Percentiles rank a stretch among this genome's conserved stretches.
Conservation (phyloP, 2,329 filamentous ascomycete species). For the Penicillium sp. region DNA sequence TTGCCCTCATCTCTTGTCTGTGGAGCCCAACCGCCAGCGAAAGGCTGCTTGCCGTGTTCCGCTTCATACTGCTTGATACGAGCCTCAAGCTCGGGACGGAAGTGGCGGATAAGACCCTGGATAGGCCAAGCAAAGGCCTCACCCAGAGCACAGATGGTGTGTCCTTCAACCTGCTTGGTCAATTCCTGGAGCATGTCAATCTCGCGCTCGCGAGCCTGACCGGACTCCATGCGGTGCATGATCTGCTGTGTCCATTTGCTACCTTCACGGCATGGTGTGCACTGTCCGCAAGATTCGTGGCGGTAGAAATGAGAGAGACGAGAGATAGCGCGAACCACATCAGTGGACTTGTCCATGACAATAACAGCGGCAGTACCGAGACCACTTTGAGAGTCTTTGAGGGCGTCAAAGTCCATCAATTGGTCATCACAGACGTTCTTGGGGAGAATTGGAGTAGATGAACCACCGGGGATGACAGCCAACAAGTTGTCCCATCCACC, state of each 20-base stretch:
- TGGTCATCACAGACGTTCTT: slow-evolving; percentile 89
- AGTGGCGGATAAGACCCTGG: slow-evolving; percentile 96
- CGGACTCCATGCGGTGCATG: slow-evolving; percentile 93
- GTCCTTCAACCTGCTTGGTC: slow-evolving; percentile 98
- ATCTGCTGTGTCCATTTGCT: slow-evolving; percentile 99
- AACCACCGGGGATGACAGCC: slow-evolving; percentile 92
- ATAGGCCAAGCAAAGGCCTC: slow-evolving; percentile 99
- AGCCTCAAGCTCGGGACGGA: slow-evolving; percentile 90
- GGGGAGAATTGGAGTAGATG: slow-evolving; percentile 91
- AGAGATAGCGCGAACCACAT: slow-evolving; percentile 90
- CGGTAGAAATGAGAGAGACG: slow-evolving; percentile 95
- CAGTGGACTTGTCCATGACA: slow-evolving; percentile 97
- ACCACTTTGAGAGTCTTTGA: slow-evolving; percentile 97
- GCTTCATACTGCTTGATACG: slow-evolving; percentile 77
- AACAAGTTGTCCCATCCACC: slow-evolving; percentile 98
- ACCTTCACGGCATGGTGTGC: slow-evolving; percentile 98
- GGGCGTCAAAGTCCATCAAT: slow-evolving; percentile 96
- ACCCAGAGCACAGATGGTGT: slow-evolving; percentile 96
- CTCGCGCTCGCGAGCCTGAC: slow-evolving; percentile 80
- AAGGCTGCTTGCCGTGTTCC: slow-evolving; percentile 61
- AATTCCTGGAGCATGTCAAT: slow-evolving; percentile 99
- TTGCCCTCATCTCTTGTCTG: slow-evolving; percentile 72
- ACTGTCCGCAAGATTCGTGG: slow-evolving; percentile 97
- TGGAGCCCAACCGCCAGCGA: slow-evolving; percentile 85
- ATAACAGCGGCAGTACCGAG: slow-evolving; percentile 96